Percentiles rank a stretch among this genome's conserved stretches.
These are phyloP conservation scores for Knoxdaviesia proteae DNA, from an alignment of 2,329 filamentous ascomycete species.

Conservation along the genomic window DNA sequence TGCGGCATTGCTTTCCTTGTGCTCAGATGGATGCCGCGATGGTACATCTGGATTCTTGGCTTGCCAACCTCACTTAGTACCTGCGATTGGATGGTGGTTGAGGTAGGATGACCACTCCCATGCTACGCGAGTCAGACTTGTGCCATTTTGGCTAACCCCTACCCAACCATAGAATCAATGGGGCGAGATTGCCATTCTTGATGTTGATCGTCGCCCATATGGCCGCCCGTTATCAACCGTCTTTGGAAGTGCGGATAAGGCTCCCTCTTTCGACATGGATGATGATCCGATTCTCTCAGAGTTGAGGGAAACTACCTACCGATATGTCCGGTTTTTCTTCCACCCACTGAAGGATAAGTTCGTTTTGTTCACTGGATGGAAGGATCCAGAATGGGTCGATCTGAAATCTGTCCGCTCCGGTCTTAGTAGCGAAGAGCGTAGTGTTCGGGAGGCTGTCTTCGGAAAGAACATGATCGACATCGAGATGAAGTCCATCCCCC, in stretches of 20 bases:
- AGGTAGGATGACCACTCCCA: constrained; percentile 25
- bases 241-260: constrained; percentile 47
- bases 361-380: constrained; percentile 72
- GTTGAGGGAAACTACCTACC: constrained; percentile 68
- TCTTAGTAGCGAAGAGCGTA: constrained; percentile 75
- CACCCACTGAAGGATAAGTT: constrained; percentile 83
- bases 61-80: constrained; percentile 44
- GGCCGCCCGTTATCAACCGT: constrained; percentile 36
- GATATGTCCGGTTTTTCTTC: constrained; percentile 84
- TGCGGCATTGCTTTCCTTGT: constrained; percentile 65
- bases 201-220: constrained; percentile 34
- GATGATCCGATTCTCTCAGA: constrained; percentile 58
- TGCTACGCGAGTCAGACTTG: constrained; percentile 1
- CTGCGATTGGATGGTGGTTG: constrained; percentile 81
- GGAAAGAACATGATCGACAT: constrained; percentile 84
- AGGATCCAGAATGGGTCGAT: constrained; percentile 74
- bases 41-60: constrained; percentile 62
- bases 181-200: constrained; percentile 70
- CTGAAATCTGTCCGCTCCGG: constrained; percentile 55
- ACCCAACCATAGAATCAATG: constrained; percentile 53
- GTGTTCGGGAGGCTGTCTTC: constrained; percentile 66
- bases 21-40: constrained; percentile 74
- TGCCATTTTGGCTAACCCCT: constrained; percentile 2
- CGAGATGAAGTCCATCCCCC: constrained; percentile 63
- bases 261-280: constrained; percentile 37